Evolutionary conservation across 306 rosid species (phyloP), one percentile per base, ranked within the genome.

Genomic region (Corylus heterophylla): DNA sequence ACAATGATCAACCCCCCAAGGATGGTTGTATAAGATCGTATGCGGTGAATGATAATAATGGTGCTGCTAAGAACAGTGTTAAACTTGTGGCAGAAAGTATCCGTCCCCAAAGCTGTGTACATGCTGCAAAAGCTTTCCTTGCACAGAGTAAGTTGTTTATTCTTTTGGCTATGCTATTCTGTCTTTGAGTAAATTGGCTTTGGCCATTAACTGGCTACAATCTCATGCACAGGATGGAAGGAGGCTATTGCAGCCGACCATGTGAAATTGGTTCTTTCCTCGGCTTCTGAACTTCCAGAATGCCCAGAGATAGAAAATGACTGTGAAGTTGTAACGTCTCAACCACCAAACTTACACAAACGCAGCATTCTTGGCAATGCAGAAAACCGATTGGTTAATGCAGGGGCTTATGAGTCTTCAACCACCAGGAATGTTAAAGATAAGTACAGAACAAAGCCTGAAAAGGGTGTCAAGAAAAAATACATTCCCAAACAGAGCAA

Each of bases 181-280:
- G 14, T 39, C 11, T 42, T 4, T 68, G 17, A 8, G 20, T 49
- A 67, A 10, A 54, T 59, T 44, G 67, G 74, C 42, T 69, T 70
- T 72, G 49, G 71, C 63, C 25, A 37, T 44, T 78, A 70, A 78
- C 77, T 31, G 50, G 10, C 62, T 83, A 39, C 63, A 71, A 55
- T 59, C 52, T 77, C 71, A 58, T 78, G 87, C 91, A 59, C 66
- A 94, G 98, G 97, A 73, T 92, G 97, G 98, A 86, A 88, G 80
- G 93, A 89, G 78, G 92, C 93, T 64, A 58, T 89, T 12, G 70
- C 86, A 12, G 90, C 87, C 67, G 76, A 88, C 16, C 94, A 94
- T 80, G 87, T 87, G 73, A 54, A 45, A 78, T 83, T 92, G 86
- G 82, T 83, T 86, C 62, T 87, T 77, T 79, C 83, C 70, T 71